A percentile compares a stretch with the other conserved stretches of the same genome.
Conservation (phyloP, 2,329 filamentous ascomycete species). For the Aspergillus quadricinctus region DNA sequence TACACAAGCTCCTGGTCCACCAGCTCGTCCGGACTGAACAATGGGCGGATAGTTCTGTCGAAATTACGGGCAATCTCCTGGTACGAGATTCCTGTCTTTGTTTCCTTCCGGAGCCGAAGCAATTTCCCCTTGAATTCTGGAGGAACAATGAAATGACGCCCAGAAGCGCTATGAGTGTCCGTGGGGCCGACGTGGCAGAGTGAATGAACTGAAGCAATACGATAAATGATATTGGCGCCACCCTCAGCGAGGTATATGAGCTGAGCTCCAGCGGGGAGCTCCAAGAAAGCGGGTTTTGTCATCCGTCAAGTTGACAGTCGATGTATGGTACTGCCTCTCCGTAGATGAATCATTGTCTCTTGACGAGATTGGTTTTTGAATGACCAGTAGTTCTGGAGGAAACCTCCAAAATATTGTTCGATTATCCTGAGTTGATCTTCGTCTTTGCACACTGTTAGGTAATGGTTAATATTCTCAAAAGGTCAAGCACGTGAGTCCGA, state of each 20-base stretch:
- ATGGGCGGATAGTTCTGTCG: conserved; percentile 44
- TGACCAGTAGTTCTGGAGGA: not conserved
- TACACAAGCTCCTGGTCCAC: conserved; percentile 54
- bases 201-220: conserved; percentile 44
- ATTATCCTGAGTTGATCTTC: not conserved
- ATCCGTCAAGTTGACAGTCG: conserved; percentile 22
- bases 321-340: conserved; percentile 7
- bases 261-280: conserved; percentile 33
- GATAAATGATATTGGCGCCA: conserved; percentile 72
- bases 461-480: not conserved
- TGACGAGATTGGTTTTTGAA: conserved; percentile 4
- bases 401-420: not conserved
- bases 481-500: not conserved
- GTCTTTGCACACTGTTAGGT: not conserved
- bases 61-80: conserved; percentile 41
- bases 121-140: conserved; percentile 43
- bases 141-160: conserved; percentile 16
- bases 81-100: conserved; percentile 50
- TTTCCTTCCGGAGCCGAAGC: conserved; percentile 59
- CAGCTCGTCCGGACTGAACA: conserved; percentile 54
- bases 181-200: conserved; percentile 20
- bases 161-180: conserved; percentile 15
- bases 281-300: conserved; percentile 28
- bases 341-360: conserved; percentile 15
- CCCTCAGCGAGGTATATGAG: conserved; percentile 59